These are phyloP conservation scores for Niveomyces coronatus DNA, from an alignment of 2,329 filamentous ascomycete species.

Conservation along the genomic window DNA sequence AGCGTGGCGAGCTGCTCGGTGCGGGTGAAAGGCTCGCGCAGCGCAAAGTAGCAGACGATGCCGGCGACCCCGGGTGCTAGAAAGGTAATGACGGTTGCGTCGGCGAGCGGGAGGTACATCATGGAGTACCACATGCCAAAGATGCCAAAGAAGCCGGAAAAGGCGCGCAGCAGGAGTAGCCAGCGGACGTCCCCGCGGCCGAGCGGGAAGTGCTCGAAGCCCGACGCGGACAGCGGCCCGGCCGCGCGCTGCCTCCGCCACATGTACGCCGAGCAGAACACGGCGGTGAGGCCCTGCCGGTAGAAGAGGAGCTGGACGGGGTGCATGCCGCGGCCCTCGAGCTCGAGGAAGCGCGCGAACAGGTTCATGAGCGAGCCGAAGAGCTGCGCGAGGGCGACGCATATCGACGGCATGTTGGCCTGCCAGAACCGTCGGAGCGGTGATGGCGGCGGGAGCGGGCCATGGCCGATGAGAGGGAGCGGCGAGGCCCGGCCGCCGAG, in stretches of 20 bases:
- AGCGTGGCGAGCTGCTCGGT: constrained; percentile 67
- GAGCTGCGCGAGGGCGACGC: constrained; percentile 66
- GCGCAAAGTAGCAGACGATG: constrained; percentile 66
- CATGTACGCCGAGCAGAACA: constrained; percentile 63
- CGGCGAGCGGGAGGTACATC: constrained; percentile 72
- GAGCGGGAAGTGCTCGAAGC: constrained; percentile 59
- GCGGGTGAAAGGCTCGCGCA: constrained; percentile 67
- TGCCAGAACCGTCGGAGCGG: constrained; percentile 39
- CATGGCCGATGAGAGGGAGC: constrained; percentile 6
- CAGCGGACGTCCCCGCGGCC: constrained; percentile 56
- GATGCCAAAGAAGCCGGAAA: constrained; percentile 67
- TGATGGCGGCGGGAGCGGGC: constrained; percentile 6
- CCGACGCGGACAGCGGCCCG: too few relatives aligned
- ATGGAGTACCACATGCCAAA: constrained; percentile 61
- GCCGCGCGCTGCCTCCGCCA: too few relatives aligned
- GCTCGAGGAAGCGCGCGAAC: constrained; percentile 63
- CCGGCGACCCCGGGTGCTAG: constrained; percentile 69
- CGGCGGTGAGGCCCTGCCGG: constrained; percentile 63
- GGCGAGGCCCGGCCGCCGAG: constrained; percentile 14
- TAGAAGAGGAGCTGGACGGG: constrained; percentile 78
- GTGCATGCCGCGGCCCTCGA: constrained; percentile 61
- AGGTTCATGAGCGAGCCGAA: constrained; percentile 85
- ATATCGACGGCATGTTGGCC: constrained; percentile 59
- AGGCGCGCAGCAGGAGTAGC: constrained; percentile 57
- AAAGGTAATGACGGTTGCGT: constrained; percentile 86